Conservation (phyloP, 331 rosid species). For the Prunus yedoensis region DNA sequence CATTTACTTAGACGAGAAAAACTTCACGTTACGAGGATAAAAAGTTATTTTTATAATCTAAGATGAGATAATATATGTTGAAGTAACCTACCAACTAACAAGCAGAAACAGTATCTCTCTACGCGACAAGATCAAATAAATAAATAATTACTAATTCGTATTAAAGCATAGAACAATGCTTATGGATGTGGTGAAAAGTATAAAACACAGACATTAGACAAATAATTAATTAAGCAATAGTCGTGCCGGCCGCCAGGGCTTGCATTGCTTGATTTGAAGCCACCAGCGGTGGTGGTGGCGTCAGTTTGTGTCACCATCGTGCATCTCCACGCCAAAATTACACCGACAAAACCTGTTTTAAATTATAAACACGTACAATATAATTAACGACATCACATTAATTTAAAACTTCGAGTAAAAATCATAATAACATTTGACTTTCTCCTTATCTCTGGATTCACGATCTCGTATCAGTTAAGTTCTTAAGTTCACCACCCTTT, state of each 20-base stretch:
- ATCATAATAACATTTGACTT: constrained; percentile 31
- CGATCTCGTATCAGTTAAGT: neutral
- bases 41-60: no score
- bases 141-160: neutral
- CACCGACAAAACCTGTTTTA: constrained; percentile 7
- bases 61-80: no score
- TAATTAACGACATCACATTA: neutral
- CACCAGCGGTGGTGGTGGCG: constrained; percentile 12
- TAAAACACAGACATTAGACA: neutral
- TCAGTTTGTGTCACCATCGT: constrained; percentile 6
- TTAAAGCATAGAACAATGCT: neutral
- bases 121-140: neutral
- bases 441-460: constrained; percentile 11
- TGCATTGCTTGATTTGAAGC: neutral
- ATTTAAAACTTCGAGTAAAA: constrained; percentile 15
- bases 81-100: neutral
- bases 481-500: constrained; percentile 9
- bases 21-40: no score
- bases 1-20: no score
- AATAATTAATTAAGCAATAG: neutral
- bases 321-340: neutral
- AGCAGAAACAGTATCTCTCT: neutral
- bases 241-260: neutral
- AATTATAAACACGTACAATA: neutral
- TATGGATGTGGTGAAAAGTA: constrained; percentile 1